Percentiles rank a stretch among this genome's conserved stretches.
phyloP scores from a whole-genome alignment of 345 rosid species.

The Salix udensis region DNA sequence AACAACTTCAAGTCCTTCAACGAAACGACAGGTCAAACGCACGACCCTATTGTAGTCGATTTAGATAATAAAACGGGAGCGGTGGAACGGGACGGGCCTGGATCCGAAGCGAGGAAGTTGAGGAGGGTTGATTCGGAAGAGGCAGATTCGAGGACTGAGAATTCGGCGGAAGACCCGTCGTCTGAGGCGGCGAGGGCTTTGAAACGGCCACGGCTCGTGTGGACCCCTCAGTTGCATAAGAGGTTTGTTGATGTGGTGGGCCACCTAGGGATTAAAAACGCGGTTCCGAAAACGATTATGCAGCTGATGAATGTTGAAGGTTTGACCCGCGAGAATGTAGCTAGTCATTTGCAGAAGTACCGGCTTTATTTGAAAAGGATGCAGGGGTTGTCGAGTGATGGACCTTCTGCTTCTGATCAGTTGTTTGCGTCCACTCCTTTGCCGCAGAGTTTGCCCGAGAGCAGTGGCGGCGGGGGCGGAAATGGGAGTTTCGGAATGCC shows the following conservation, averaged over 20 bases:
- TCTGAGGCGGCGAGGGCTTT: constrained; percentile 40
- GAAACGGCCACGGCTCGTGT: constrained; percentile 81
- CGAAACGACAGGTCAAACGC: constrained; percentile 18
- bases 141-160: constrained; percentile 66
- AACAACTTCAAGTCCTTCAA: constrained; percentile 35
- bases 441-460: constrained; percentile 60
- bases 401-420: constrained; percentile 63
- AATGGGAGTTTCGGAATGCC: constrained; percentile 46
- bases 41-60: constrained; percentile 38
- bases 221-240: constrained; percentile 98
- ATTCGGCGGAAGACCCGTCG: constrained; percentile 49
- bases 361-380: constrained; percentile 82
- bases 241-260: constrained; percentile 91
- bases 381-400: constrained; percentile 55
- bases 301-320: constrained; percentile 99
- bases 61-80: constrained; percentile 6
- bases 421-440: constrained; percentile 72
- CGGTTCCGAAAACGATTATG: constrained; percentile 98
- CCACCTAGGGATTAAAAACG: constrained; percentile 84
- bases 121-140: constrained; percentile 65
- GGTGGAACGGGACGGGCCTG: constrained; percentile 49
- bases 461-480: constrained; percentile 4
- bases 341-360: constrained; percentile 90
- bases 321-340: constrained; percentile 87
- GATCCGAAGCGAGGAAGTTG: constrained; percentile 56